A percentile compares a stretch with the other conserved stretches of the same genome.
phyloP scores from a whole-genome alignment of 495 filamentous ascomycete genomes.

The Arthonia radiata region DNA sequence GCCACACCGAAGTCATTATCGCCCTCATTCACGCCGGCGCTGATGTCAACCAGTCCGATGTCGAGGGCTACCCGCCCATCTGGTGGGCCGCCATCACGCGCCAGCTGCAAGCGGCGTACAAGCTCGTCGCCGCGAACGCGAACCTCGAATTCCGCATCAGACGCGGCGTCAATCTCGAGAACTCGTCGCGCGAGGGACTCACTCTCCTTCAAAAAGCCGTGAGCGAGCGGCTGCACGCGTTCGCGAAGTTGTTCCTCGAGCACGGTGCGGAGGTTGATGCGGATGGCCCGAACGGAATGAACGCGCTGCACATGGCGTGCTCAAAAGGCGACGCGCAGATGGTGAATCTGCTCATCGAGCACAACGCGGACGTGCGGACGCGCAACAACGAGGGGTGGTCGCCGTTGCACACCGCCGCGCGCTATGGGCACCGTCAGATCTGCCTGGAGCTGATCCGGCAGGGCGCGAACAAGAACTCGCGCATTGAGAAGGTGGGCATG shows the following conservation, averaged over 20 bases:
- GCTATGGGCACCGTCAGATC: slow-evolving; percentile 5
- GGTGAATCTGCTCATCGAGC: slow-evolving; percentile 3
- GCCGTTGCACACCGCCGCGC: slow-evolving; percentile 5
- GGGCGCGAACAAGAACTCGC: no score
- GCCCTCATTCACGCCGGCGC: slow-evolving; percentile 2
- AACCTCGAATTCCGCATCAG: background rate
- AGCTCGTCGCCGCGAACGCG: background rate
- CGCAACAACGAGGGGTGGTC: slow-evolving; percentile 3
- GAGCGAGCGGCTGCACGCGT: background rate
- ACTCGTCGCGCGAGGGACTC: background rate
- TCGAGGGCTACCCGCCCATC: background rate
- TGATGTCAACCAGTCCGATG: slow-evolving; percentile 3
- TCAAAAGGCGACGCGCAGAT: slow-evolving; percentile 5
- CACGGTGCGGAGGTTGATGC: slow-evolving; percentile 3
- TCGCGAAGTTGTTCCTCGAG: background rate
- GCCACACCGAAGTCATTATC: slow-evolving; percentile 2
- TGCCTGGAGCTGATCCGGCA: no score
- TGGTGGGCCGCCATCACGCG: background rate
- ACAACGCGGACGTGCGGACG: slow-evolving; percentile 2
- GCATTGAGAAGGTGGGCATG: no score
- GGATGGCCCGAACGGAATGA: slow-evolving; percentile 2
- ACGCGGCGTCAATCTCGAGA: background rate
- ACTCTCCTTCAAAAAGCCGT: background rate
- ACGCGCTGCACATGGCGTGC: slow-evolving; percentile 5
- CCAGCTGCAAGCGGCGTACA: background rate